Base-by-base conservation (phyloP, 139 green algal genomes). In the Haematococcus lacustris region DNA sequence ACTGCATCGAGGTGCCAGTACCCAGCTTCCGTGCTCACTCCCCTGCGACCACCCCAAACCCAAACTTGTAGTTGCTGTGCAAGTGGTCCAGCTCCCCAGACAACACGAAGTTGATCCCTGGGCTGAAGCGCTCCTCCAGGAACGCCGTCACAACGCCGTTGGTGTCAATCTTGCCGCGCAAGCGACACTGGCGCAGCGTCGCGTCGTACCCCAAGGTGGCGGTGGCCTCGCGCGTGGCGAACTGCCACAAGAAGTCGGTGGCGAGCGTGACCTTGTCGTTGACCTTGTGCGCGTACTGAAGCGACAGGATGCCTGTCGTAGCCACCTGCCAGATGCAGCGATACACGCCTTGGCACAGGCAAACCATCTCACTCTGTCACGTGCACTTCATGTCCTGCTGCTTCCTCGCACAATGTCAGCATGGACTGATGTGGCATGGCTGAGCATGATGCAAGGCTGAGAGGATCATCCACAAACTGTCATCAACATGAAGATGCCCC, bases 201-300 rank as follows among this genome's bases (percentile, higher is more conserved):
- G 96, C 97, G 82, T 99, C 95, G 68, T 98, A 99, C n/a, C 95
- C 95, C 59, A 99, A 87, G 2, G 82, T 87, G 3, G 94, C 92
- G 0, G 76, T 91, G 23, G 92, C 93, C 76, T 99, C 94, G 1
- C 88, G 81, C n/a, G 76, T 78, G 66, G 92, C 91, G 73, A 86
- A 88, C 73, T 98, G 97, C 84, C 88, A 98, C 82, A 97, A 82
- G 70, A 99, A 93, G 71, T 99, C 95, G 7, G 80, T 86, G 2
- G 91, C 92, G 33, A 99, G 80, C 1, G 88, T 89, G 51, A 85
- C 67, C 75, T 85, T 81, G 17, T 83, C 57, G 9, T 43, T 74
- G 26, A 91, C 82, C 66, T 89, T 92, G 76, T 97, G 93, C 35
- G 91, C 70, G 77, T 99, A 99, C 68, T 89, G 90, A 9, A 97